Conservation (phyloP, 352 stramenopile genomes). For the Pythium brachiatum region DNA sequence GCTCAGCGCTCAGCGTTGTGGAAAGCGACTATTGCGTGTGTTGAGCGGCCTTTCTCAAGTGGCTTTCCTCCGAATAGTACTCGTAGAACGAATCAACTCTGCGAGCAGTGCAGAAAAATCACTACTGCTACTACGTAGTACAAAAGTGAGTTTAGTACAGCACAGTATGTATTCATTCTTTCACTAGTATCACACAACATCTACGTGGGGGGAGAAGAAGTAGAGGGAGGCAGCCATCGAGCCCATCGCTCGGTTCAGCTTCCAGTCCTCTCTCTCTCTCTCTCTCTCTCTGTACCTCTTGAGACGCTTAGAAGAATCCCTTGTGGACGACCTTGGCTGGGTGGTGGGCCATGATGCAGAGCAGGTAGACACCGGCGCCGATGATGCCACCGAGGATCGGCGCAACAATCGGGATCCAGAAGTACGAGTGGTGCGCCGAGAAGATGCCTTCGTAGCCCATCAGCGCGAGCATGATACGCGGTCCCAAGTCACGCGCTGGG, state of each 20-base stretch:
- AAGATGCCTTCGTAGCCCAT: conserved; percentile 32
- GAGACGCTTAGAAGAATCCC: conserved; percentile 27
- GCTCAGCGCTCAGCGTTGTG: no score
- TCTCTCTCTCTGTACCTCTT: background rate
- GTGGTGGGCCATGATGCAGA: conserved; percentile 37
- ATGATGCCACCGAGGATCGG: conserved; percentile 27
- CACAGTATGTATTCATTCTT: conserved; percentile 1
- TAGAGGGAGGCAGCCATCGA: background rate
- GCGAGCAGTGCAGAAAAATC: no score
- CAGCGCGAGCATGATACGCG: conserved; percentile 32
- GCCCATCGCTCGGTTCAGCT: background rate
- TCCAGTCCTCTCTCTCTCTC: no score
- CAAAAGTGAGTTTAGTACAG: no score
- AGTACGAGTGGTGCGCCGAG: conserved; percentile 28
- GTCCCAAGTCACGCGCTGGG: conserved; percentile 38
- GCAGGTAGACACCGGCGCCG: conserved; percentile 28
- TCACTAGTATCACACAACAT: conserved; percentile 3
- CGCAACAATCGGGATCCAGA: conserved; percentile 40
- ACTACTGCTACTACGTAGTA: no score
- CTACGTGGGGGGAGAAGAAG: background rate
- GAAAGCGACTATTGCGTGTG: no score
- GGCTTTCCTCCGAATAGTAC: no score
- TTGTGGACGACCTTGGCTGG: conserved; percentile 25
- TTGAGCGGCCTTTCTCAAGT: no score
- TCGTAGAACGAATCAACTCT: no score